Conservation (phyloP, 345 rosid genomes). For the Gossypium rotundifolium region DNA sequence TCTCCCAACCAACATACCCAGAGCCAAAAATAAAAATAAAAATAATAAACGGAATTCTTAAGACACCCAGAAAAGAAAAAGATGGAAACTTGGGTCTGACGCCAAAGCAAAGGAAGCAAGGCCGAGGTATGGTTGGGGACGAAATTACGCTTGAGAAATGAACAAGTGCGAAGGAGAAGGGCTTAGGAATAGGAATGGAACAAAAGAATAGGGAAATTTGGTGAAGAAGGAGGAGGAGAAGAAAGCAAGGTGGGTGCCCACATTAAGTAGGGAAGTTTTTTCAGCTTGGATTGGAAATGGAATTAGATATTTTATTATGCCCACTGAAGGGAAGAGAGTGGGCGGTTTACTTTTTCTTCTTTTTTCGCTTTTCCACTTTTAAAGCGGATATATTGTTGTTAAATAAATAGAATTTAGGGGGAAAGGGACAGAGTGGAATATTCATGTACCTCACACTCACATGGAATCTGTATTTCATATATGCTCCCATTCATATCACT, state of each 20-base stretch:
- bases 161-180: not conserved
- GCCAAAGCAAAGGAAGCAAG: conserved; percentile 7
- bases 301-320: not conserved
- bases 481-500: too few species aligned
- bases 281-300: not conserved
- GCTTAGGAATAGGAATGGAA: not conserved
- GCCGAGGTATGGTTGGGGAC: not conserved
- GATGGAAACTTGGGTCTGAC: conserved; percentile 24
- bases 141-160: not conserved
- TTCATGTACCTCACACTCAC: too few species aligned
- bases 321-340: not conserved
- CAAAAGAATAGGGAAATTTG: not conserved
- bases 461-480: too few species aligned
- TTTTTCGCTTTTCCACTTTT: too few species aligned
- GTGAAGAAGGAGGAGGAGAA: not conserved
- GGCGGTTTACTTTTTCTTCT: not conserved
- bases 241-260: not conserved
- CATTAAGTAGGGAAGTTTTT: not conserved
- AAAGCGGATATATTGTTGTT: too few species aligned
- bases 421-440: too few species aligned
- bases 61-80: conserved; percentile 4
- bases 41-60: not conserved
- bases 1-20: conserved; percentile 38
- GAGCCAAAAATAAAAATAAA: not conserved
- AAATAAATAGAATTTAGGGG: too few species aligned